Conservation (phyloP, 208 protist species). For the Wallacemonas sp. region DNA sequence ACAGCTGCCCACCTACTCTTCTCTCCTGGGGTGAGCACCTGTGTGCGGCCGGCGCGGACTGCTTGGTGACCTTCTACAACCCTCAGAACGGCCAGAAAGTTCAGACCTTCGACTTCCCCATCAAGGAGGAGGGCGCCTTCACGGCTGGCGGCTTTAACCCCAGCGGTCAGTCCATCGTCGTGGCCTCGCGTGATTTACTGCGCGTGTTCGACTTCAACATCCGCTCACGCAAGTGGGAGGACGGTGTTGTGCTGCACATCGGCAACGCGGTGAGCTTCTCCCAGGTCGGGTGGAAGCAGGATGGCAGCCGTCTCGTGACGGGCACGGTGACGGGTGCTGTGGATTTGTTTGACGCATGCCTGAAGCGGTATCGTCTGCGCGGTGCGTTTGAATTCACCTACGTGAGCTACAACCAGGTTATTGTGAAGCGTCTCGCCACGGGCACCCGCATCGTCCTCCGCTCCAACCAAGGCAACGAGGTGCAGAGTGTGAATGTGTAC, state of each 20-base stretch:
- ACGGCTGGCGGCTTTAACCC: slow-evolving; percentile 91
- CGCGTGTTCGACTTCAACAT: slow-evolving; percentile 94
- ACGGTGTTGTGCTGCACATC: slow-evolving; percentile 74
- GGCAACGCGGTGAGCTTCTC: slow-evolving; percentile 93
- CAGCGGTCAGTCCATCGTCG: slow-evolving; percentile 90
- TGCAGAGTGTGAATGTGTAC: slow-evolving; percentile 96
- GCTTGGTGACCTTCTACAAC: slow-evolving; percentile 93
- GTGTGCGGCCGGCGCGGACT: slow-evolving; percentile 89
- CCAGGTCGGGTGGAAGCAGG: slow-evolving; percentile 91
- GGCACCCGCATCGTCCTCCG: slow-evolving; percentile 93
- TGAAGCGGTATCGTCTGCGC: slow-evolving; percentile 93
- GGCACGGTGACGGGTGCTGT: slow-evolving; percentile 93
- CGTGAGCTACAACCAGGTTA: slow-evolving; percentile 95
- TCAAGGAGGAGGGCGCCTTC: slow-evolving; percentile 91
- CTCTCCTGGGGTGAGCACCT: slow-evolving; percentile 94
- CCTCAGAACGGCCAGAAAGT: slow-evolving; percentile 70
- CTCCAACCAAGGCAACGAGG: slow-evolving; percentile 94
- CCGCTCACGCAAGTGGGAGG: slow-evolving; percentile 92
- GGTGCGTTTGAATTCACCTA: slow-evolving; percentile 98
- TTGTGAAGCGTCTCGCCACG: slow-evolving; percentile 94
- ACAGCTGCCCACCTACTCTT: slow-evolving; percentile 88
- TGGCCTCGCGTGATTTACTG: slow-evolving; percentile 89
- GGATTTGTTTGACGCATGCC: slow-evolving; percentile 96
- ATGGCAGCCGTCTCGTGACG: slow-evolving; percentile 94
- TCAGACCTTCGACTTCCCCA: slow-evolving; percentile 90